Percentiles rank a stretch among this genome's conserved stretches.
These are phyloP conservation scores for Stylosanthes scabra DNA, from an alignment of 331 rosid species.

Conservation along the genomic window DNA sequence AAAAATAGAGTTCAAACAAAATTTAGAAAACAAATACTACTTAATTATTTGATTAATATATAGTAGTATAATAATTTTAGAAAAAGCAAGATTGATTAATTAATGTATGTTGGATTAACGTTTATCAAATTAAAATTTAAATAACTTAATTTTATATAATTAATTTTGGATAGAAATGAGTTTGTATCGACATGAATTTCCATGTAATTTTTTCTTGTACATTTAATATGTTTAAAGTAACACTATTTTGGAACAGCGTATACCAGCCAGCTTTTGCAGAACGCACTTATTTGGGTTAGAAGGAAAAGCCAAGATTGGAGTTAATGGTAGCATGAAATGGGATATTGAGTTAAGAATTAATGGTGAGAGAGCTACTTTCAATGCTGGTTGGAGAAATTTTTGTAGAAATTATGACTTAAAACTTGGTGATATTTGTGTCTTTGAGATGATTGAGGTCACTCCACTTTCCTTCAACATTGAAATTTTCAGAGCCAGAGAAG, in stretches of 20 bases:
- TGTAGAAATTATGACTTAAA: background rate
- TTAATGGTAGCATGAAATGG: background rate
- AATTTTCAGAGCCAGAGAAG: background rate
- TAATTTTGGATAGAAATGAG: too few species aligned
- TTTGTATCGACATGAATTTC: too few species aligned
- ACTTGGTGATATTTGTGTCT: conserved; percentile 34
- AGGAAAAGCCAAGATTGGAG: background rate
- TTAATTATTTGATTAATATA: too few species aligned
- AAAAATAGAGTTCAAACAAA: too few species aligned
- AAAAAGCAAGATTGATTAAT: too few species aligned
- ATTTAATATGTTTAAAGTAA: too few species aligned
- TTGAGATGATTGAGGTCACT: conserved; percentile 32
- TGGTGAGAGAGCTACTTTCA: background rate
- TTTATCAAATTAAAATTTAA: too few species aligned
- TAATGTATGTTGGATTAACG: too few species aligned
- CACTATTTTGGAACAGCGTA: background rate
- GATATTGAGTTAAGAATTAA: background rate
- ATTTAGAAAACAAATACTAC: too few species aligned
- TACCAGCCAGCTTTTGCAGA: background rate
- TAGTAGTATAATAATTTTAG: too few species aligned
- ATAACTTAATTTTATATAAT: too few species aligned
- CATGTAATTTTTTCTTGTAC: too few species aligned
- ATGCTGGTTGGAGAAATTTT: background rate
- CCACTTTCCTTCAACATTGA: conserved; percentile 11
- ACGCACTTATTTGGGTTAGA: background rate